A percentile compares a stretch with the other conserved stretches of the same genome.
These are phyloP conservation scores for Podaxis sp. DNA, from an alignment of 768 basidiomycete species.

Conservation along the genomic window DNA sequence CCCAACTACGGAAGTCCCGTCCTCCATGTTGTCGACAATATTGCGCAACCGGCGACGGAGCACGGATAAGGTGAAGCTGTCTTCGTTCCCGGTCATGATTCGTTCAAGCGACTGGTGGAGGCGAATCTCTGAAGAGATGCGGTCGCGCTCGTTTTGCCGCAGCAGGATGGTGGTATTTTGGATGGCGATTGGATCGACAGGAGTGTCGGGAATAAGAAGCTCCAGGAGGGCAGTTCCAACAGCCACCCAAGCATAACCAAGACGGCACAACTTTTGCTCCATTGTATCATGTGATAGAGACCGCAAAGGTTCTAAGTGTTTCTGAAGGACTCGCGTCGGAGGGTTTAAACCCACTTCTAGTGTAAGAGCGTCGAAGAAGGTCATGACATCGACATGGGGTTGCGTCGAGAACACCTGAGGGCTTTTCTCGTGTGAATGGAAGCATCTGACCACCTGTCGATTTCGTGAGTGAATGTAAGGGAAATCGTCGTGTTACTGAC, in stretches of 20 bases:
- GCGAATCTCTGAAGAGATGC: slow-evolving; percentile 46
- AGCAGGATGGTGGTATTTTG: slow-evolving; percentile 47
- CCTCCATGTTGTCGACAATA: slow-evolving; percentile 27
- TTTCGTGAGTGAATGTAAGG: background rate
- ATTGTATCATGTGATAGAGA: background rate
- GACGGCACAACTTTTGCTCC: slow-evolving; percentile 11
- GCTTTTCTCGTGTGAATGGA: background rate
- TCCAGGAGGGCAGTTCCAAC: slow-evolving; percentile 60
- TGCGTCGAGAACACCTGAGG: background rate
- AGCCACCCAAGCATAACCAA: slow-evolving; percentile 54
- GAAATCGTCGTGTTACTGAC: background rate
- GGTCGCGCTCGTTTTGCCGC: slow-evolving; percentile 37
- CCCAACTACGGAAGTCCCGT: slow-evolving; percentile 28
- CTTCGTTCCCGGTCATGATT: slow-evolving; percentile 52
- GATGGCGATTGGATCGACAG: slow-evolving; percentile 83
- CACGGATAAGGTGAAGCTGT: slow-evolving; percentile 45
- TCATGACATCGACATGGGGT: background rate
- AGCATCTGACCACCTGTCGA: background rate
- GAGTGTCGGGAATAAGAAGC: slow-evolving; percentile 78
- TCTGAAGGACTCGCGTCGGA: background rate
- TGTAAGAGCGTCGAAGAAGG: background rate
- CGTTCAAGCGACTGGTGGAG: slow-evolving; percentile 59
- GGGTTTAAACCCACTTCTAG: background rate
- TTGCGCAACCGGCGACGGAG: slow-evolving; percentile 40
- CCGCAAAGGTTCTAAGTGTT: slow-evolving; percentile 2